Conservation (phyloP, 202 grass and related monocot genomes). For the Carex sylvatica region DNA sequence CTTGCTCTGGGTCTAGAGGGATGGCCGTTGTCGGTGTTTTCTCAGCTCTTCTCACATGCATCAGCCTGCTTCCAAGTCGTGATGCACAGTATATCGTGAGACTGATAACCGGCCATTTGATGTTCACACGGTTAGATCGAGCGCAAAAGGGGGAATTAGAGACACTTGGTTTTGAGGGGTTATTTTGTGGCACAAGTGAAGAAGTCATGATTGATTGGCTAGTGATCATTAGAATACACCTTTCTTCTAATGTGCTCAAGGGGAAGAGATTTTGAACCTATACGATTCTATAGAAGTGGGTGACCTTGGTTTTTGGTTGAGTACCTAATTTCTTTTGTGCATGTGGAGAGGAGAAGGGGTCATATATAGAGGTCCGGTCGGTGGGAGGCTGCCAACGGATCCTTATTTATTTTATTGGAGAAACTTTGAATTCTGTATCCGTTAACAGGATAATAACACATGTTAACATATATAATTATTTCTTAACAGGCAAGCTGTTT, state of each 20-base stretch:
- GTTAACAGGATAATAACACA: too few species aligned
- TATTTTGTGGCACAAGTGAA: background rate
- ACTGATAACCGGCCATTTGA: conserved; percentile 12
- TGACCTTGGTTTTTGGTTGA: background rate
- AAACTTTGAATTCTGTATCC: too few species aligned
- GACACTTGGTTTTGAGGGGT: background rate
- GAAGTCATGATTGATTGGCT: background rate
- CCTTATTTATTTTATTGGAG: background rate
- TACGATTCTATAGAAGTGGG: background rate
- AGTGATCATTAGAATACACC: background rate
- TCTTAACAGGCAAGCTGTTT: too few species aligned
- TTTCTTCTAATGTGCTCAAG: too few species aligned
- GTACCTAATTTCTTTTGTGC: background rate
- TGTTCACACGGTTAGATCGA: background rate
- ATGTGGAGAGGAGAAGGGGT: background rate
- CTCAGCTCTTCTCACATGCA: background rate
- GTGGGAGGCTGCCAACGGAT: background rate
- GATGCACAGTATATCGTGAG: background rate
- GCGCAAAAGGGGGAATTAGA: background rate
- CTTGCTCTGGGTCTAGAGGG: background rate
- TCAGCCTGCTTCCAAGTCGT: background rate
- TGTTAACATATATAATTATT: too few species aligned
- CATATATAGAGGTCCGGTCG: background rate
- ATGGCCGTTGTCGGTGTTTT: background rate
- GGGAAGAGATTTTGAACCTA: background rate